Evolutionary conservation across 2,329 filamentous ascomycete genomes (phyloP), one percentile per base, ranked within the genome.

Genomic region (Botrytis galanthina): DNA sequence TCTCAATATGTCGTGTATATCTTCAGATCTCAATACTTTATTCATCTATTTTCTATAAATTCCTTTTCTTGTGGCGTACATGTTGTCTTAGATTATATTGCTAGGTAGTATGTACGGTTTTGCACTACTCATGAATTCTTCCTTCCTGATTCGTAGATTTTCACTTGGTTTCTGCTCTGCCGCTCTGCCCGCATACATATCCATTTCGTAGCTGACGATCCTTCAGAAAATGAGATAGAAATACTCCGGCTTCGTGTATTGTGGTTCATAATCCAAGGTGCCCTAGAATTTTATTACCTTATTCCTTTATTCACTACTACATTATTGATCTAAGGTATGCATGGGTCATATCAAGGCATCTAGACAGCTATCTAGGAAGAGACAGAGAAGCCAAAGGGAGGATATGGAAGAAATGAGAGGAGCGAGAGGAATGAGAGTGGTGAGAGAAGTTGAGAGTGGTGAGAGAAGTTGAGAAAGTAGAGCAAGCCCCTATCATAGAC

Each of bases 111-210:
- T 66, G 35, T 51, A n/a, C n/a, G 42, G 48, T 18, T 22, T 37
- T 54, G n/a, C 44, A 35, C 20, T 60, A 48, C 37, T 5, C 44
- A 57, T 29, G 44, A 59, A 68, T 37, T 72, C 5, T 51, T 42
- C 62, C 39, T 60, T 68, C 70, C 62, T 69, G 71, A 72, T 72
- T 68, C 54, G 71, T 67, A 54, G 62, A 48, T 63, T 63, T 71
- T 37, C 57, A 60, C 37, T 46, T 44, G 37, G 29, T 60, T 70
- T 61, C 68, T 46, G 39, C 68, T 70, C 68, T 70, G 68, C 57
- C 68, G 68, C 68, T 62, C 54, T 61, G 68, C 39, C 68, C 39
- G 68, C 68, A 70, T 60, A 46, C 26, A 70, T 46, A n/a, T 35
- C 51, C 51, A 70, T 61, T 32, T 46, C n/a, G 29, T 46, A 61